Evolutionary conservation across 176 grass and related monocot genomes (phyloP).

Genomic region (Zoysia japonica): DNA sequence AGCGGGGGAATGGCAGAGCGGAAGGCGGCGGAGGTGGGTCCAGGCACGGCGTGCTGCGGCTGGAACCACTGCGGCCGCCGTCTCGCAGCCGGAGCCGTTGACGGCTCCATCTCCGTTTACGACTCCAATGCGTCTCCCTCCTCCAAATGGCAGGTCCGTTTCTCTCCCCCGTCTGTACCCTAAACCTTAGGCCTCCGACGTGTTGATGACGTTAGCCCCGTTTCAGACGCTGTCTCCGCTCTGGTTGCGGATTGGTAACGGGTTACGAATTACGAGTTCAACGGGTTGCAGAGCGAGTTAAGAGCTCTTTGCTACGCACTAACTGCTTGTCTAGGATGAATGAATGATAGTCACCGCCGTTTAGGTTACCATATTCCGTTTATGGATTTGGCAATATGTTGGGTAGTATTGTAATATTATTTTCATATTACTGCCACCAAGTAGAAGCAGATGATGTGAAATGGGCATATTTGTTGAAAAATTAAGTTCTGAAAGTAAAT

Average conservation of each 20-base stretch:
- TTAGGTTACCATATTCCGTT: neutral
- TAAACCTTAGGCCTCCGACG: slow-evolving; percentile 9
- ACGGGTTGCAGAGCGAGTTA: neutral
- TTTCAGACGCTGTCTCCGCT: neutral
- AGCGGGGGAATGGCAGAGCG: slow-evolving; percentile 50
- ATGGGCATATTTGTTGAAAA: neutral
- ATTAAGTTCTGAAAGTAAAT: neutral
- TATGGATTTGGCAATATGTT: neutral
- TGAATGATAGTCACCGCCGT: too few species aligned
- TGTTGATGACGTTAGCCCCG: neutral
- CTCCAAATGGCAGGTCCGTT: slow-evolving; percentile 76
- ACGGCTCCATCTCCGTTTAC: slow-evolving; percentile 75
- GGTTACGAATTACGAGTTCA: neutral
- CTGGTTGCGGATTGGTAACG: neutral
- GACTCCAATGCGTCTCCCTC: slow-evolving; percentile 58
- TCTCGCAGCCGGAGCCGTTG: slow-evolving; percentile 70
- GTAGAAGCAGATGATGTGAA: neutral
- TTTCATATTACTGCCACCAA: slow-evolving; percentile 10
- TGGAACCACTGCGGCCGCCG: slow-evolving; percentile 82
- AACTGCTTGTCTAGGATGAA: neutral
- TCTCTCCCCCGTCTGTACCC: neutral
- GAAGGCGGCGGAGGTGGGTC: slow-evolving; percentile 59
- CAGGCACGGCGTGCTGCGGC: slow-evolving; percentile 57
- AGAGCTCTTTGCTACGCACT: slow-evolving; percentile 10
- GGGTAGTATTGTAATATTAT: neutral